Percentiles rank a stretch among this genome's conserved stretches.
phyloP scores from a whole-genome alignment of 2,329 filamentous ascomycete species.

The Pyricularia grisea region DNA sequence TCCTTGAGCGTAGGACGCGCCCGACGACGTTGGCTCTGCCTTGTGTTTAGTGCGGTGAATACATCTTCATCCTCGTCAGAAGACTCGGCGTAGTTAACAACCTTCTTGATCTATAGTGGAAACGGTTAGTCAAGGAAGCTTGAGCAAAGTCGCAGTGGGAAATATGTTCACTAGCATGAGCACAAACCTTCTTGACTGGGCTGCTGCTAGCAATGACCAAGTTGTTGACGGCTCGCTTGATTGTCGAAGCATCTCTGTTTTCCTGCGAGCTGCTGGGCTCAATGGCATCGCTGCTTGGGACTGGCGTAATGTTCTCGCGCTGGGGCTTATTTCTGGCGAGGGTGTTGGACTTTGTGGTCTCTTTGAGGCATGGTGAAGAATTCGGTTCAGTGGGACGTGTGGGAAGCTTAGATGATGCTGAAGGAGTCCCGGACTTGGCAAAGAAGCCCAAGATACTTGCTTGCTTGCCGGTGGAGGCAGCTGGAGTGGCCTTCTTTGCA shows the following conservation, averaged over 20 bases:
- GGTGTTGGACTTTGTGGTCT: constrained; percentile 37
- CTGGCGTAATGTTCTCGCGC: constrained; percentile 51
- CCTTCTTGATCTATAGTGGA: constrained; percentile 37
- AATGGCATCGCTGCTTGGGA: constrained; percentile 69
- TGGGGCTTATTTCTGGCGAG: constrained; percentile 27
- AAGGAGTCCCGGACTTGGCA: constrained; percentile 40
- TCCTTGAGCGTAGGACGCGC: constrained; percentile 52
- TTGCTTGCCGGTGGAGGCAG: constrained; percentile 43
- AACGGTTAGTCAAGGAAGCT: background rate
- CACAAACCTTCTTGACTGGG: constrained; percentile 66
- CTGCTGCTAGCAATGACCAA: constrained; percentile 42
- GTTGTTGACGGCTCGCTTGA: constrained; percentile 29
- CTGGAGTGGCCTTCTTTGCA: constrained; percentile 30
- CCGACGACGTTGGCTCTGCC: constrained; percentile 29
- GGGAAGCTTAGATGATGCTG: constrained; percentile 16
- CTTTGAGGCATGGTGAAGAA: constrained; percentile 31
- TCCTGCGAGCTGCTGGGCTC: constrained; percentile 61
- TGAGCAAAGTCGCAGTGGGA: background rate
- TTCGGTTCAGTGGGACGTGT: constrained; percentile 16
- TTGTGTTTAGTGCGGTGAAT: constrained; percentile 38
- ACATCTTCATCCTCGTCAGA: constrained; percentile 71
- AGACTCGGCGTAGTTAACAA: constrained; percentile 71
- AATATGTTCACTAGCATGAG: background rate
- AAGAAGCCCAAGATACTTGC: constrained; percentile 79
- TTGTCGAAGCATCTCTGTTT: constrained; percentile 39